phyloP scores from a whole-genome alignment of 225 moss, liverwort and hornwort species.

The Bryoerythrophyllum caledonicum region DNA sequence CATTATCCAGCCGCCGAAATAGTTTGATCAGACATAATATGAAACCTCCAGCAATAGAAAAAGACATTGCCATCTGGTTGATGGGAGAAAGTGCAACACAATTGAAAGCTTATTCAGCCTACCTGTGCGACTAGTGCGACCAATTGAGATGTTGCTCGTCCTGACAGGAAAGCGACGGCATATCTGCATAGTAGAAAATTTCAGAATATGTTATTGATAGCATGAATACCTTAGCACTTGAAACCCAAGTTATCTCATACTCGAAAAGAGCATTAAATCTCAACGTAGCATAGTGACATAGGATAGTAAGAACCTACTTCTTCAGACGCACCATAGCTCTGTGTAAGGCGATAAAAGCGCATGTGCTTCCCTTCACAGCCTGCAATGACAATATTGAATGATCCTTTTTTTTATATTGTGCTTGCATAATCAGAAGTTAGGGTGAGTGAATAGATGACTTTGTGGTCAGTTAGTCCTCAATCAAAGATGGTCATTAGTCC shows the following conservation, averaged over 20 bases:
- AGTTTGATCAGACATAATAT: constrained; percentile 6
- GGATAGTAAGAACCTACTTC: constrained; percentile 47
- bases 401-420: constrained; percentile 1
- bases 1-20: constrained; percentile 14
- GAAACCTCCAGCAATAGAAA: not conserved
- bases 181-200: constrained; percentile 54
- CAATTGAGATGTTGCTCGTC: constrained; percentile 69
- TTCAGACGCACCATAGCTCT: constrained; percentile 78
- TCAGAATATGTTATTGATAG: constrained; percentile 12
- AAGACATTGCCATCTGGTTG: constrained; percentile 20
- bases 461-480: not conserved
- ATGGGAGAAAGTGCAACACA: constrained; percentile 4
- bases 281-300: constrained; percentile 5
- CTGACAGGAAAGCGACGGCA: constrained; percentile 79
- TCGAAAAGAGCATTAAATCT: not conserved
- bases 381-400: constrained; percentile 31
- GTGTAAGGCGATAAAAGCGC: constrained; percentile 87
- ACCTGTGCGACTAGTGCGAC: constrained; percentile 97
- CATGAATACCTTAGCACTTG: constrained; percentile 8
- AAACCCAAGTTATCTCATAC: constrained; percentile 18
- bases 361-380: constrained; percentile 84
- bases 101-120: constrained; percentile 14
- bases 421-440: constrained; percentile 6
- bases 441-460: not conserved
- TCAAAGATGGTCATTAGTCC: not conserved